Conservation (phyloP, 2,329 filamentous ascomycete species). For the Orbilia oligospora region DNA sequence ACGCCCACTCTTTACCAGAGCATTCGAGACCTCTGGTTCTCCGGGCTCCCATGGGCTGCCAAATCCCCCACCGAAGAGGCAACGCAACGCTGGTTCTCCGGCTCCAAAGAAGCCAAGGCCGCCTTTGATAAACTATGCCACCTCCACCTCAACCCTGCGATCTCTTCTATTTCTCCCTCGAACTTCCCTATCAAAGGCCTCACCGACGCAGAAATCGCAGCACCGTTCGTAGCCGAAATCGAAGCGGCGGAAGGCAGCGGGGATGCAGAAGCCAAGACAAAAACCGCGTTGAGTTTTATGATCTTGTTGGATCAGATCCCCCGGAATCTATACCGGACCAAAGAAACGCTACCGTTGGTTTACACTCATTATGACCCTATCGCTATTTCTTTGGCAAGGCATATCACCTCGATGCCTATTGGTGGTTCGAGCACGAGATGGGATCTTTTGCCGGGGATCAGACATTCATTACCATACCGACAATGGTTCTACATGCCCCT, state of each 20-base stretch:
- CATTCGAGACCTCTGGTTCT: conserved; percentile 53
- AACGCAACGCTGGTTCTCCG: conserved; percentile 49
- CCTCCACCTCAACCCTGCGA: conserved; percentile 34
- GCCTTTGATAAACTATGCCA: conserved; percentile 43
- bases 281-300: conserved; percentile 69
- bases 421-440: conserved; percentile 64
- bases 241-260: conserved; percentile 25
- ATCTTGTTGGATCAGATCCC: conserved; percentile 76
- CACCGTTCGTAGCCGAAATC: conserved; percentile 51
- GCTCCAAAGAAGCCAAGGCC: conserved; percentile 40
- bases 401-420: conserved; percentile 66
- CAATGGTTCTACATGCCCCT: conserved; percentile 75
- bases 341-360: conserved; percentile 67
- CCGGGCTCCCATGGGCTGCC: conserved; percentile 36
- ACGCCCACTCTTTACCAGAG: conserved; percentile 39
- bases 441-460: conserved; percentile 65
- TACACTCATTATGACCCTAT: conserved; percentile 74
- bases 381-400: conserved; percentile 63
- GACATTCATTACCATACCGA: conserved; percentile 66
- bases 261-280: conserved; percentile 35
- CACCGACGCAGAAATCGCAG: conserved; percentile 43
- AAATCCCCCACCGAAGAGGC: conserved; percentile 44
- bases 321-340: conserved; percentile 74
- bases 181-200: conserved; percentile 51
- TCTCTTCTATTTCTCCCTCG: conserved; percentile 36